Evolutionary conservation across 73 alveolate species (phyloP).

Genomic region (Tetrahymena thermophila): DNA sequence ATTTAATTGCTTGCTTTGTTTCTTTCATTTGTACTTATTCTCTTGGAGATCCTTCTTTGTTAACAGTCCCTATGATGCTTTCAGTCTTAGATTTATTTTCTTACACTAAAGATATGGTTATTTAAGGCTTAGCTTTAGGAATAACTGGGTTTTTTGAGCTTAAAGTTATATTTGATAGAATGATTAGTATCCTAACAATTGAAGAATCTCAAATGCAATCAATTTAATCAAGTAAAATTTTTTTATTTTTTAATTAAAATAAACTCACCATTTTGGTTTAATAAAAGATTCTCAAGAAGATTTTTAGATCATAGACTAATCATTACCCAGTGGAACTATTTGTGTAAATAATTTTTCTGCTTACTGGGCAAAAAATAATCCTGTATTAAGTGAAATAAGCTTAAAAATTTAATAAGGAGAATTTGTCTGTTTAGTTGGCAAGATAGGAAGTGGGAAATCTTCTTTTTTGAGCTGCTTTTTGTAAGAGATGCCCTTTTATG

Average conservation of each 20-base stretch:
- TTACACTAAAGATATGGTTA: not conserved
- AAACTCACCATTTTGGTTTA: no score
- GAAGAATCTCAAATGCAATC: not conserved
- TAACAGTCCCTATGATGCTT: not conserved
- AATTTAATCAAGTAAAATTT: not conserved
- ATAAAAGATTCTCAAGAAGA: not conserved
- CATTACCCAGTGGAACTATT: not conserved
- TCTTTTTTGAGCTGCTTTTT: conserved; percentile 33
- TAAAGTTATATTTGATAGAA: not conserved
- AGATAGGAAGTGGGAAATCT: conserved; percentile 59
- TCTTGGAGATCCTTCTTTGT: not conserved
- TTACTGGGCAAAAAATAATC: not conserved
- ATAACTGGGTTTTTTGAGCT: not conserved
- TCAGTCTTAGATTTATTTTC: not conserved
- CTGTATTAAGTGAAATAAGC: conserved; percentile 5
- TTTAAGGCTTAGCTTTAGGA: not conserved
- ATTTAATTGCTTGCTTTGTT: not conserved
- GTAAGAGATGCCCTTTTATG: conserved; percentile 15
- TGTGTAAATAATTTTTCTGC: not conserved
- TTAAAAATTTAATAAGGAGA: conserved; percentile 33
- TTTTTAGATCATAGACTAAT: not conserved
- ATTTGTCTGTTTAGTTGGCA: conserved; percentile 26
- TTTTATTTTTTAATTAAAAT: no score
- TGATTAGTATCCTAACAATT: not conserved
- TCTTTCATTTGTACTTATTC: not conserved